Conservation (phyloP, 169 alveolate genomes). For the Plasmodium ovale region DNA sequence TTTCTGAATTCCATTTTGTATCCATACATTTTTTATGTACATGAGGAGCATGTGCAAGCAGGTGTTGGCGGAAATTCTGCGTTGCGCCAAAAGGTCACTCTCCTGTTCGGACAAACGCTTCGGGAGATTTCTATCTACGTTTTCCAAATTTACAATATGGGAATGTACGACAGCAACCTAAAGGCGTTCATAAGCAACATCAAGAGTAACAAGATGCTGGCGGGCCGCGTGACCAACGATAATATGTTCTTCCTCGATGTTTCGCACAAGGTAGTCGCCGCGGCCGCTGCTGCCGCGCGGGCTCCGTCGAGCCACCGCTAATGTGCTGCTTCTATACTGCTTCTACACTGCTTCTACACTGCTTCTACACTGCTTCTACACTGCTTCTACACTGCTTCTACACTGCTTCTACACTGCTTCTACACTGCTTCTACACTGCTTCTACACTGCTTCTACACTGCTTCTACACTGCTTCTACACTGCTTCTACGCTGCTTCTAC, state of each 20-base stretch:
- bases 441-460: no score
- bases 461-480: no score
- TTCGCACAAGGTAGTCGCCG: constrained; percentile 59
- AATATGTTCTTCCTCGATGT: constrained; percentile 69
- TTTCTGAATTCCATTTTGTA: constrained; percentile 57
- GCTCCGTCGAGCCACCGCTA: no score
- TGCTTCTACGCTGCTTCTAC: no score
- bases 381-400: no score
- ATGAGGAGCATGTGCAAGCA: constrained; percentile 18
- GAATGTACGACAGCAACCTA: constrained; percentile 47
- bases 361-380: no score
- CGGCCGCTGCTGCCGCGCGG: no score
- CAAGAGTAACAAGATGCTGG: constrained; percentile 32
- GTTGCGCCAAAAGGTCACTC: constrained; percentile 28
- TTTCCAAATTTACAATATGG: constrained; percentile 59
- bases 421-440: no score
- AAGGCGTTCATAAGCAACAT: constrained; percentile 47
- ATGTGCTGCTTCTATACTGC: no score
- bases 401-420: no score
- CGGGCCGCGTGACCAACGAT: constrained; percentile 28
- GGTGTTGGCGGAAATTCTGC: neutral
- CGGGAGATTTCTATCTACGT: constrained; percentile 62
- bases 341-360: no score
- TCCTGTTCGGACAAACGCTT: constrained; percentile 51
- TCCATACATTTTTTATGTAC: constrained; percentile 65